Base-by-base conservation (phyloP, 345 rosid genomes). In the Physaria fendleri region DNA sequence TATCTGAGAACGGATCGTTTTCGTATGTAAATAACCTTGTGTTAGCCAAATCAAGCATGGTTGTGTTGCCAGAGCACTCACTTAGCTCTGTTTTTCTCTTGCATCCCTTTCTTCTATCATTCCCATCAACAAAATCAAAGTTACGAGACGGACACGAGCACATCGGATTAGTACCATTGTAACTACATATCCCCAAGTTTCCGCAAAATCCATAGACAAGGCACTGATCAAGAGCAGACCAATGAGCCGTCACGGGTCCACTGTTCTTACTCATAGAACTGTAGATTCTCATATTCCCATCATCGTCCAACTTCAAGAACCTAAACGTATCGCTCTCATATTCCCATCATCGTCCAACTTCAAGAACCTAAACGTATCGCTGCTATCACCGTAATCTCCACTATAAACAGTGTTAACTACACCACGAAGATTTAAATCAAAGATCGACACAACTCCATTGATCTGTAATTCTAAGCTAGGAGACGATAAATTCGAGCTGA, bases 221-320 rank as follows among this genome's bases (percentile, higher is more conserved):
- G 59, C 95, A 83, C 35, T 77, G 87, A 39, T 86, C 67, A 46
- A 85, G 52, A 56, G 81, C 85, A 1, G 77, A 65, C 95, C 90
- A 86, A 44, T 68, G 68, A 40, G 37, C 9, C 8, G 40, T 38
- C 16, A 34, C 17, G 52, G 45, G 67, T 9, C 74, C 77, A 53
- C 21, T 56, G 32, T 59, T 71, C 21, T 44, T 59, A 15, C 16
- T 47, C 10, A 23, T 42, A 5, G 75, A 69, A 32, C 83, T 79
- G 20, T 78, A 85, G 6, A 85, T 85, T 62, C 74, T 81, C 68
- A 85, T 47, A 35, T 85, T 85, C 55, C 94, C 94, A 73, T 83
- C 87, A 15, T 46, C 17, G 30, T 72, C 81, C 40, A 86, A 42
- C 69, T 62, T 81, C 62, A 86, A 47, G 33, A 78, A 78, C 80